Evolutionary conservation across 2,329 filamentous ascomycete genomes (phyloP).

Genomic region (Calonectria leucothoes): DNA sequence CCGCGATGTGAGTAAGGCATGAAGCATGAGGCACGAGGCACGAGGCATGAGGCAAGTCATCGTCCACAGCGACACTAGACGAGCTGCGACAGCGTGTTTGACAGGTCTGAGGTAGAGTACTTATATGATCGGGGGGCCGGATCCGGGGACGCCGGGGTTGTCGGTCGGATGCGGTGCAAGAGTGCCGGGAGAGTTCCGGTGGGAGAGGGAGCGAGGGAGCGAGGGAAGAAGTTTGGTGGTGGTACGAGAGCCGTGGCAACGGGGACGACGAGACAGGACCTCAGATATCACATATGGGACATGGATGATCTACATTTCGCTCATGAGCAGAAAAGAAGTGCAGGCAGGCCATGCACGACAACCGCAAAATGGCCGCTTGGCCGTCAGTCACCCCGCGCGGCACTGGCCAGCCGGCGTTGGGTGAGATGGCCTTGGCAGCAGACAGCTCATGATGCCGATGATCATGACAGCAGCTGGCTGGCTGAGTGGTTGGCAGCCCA

Average conservation of each 20-base stretch:
- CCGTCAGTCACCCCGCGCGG: slow-evolving; percentile 12
- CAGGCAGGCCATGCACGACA: slow-evolving; percentile 6
- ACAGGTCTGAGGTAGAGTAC: neutral
- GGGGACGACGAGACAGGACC: slow-evolving; percentile 15
- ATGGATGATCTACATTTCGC: slow-evolving; percentile 1
- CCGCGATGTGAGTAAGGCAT: neutral
- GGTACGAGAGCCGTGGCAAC: slow-evolving; percentile 7
- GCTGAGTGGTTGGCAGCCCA: slow-evolving; percentile 13
- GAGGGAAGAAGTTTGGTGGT: neutral
- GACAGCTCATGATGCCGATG: slow-evolving; percentile 21
- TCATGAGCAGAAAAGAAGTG: neutral
- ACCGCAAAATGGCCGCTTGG: neutral
- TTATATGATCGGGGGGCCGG: slow-evolving; percentile 25
- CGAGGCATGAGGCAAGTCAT: slow-evolving; percentile 5
- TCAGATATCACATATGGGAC: neutral
- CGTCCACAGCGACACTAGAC: neutral
- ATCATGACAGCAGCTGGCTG: slow-evolving; percentile 9
- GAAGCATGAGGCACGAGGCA: neutral
- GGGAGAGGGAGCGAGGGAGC: neutral
- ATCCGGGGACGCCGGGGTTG: slow-evolving; percentile 34
- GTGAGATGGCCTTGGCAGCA: neutral
- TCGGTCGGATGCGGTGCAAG: slow-evolving; percentile 27
- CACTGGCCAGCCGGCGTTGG: neutral
- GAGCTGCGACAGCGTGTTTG: neutral
- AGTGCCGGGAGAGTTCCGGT: slow-evolving; percentile 22